A percentile compares a stretch with the other conserved stretches of the same genome.
Conservation (phyloP, 176 grass and related monocot genomes). For the Pharus latifolius region DNA sequence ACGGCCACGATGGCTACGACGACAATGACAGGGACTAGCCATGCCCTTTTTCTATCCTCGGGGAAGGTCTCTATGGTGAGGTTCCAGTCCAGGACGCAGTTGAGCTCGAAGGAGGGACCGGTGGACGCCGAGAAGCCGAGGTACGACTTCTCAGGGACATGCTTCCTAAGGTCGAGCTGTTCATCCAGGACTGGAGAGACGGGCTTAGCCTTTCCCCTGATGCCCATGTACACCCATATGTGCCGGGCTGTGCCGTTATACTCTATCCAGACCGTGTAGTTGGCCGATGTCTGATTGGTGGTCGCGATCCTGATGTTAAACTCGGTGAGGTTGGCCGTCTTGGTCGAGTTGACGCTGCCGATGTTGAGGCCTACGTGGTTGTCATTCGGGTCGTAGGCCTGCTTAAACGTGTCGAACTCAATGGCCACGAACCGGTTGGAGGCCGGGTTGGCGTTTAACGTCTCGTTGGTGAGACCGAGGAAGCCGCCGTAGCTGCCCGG, state of each 20-base stretch:
- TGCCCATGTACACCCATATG: slow-evolving; percentile 24
- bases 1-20: neutral
- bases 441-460: neutral
- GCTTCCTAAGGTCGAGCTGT: slow-evolving; percentile 35
- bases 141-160: slow-evolving; percentile 19
- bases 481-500: slow-evolving; percentile 28
- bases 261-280: slow-evolving; percentile 53
- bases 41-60: neutral
- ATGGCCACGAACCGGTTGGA: slow-evolving; percentile 29
- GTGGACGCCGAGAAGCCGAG: slow-evolving; percentile 59
- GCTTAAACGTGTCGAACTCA: slow-evolving; percentile 55
- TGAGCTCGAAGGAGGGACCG: slow-evolving; percentile 41
- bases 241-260: slow-evolving; percentile 28
- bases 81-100: slow-evolving; percentile 57
- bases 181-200: neutral
- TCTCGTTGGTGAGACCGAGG: slow-evolving; percentile 54
- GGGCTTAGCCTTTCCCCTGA: neutral
- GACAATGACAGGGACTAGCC: neutral
- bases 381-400: slow-evolving; percentile 25
- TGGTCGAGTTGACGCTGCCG: slow-evolving; percentile 35
- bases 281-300: neutral
- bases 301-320: slow-evolving; percentile 36
- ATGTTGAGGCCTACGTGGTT: slow-evolving; percentile 71
- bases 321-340: slow-evolving; percentile 4
- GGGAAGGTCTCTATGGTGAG: slow-evolving; percentile 32